Evolutionary conservation across 306 rosid species (phyloP), one percentile per base, ranked within the genome.

Genomic region (Nissolia schottii): DNA sequence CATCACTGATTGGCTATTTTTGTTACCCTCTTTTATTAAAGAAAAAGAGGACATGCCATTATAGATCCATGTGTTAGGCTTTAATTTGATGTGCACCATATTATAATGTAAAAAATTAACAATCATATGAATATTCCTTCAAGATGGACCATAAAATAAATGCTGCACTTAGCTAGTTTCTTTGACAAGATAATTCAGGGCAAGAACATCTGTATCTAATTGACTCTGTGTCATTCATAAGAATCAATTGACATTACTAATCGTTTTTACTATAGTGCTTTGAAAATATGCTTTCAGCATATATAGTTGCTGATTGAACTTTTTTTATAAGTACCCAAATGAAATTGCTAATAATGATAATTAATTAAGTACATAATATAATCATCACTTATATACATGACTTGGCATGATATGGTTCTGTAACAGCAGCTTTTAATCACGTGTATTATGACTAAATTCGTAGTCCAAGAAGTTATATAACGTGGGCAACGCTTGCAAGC

Each of bases 1-100:
- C 19, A 50, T 7, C 59, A 25, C 41, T 74, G 32, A 85, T 85
- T 81, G 87, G 89, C 19, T 38, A 19, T 48, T 75, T 79, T 56
- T 49, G 34, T 8, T 34, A 59, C 31, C 9, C 12, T 35, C 58
- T 77, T 79, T 88, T 63, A 43, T 74, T 77, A 76, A 77, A 77
- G 69, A 16, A 58, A 49, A 58, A 49, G 31, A 46, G 65, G 67
- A 70, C 81, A 85, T 85, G 57, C 80, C 81, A 70, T 77, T 73
- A 70, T 37, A 34, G 25, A 65, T 64, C 64, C 76, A 78, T 48
- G 77, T 80, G 75, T 72, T 63, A 10, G 0, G 13, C 74, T 73
- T 56, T 77, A 77, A 76, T 81, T 58, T 65, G 62, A 59, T 79
- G 54, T 35, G 4, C 56, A 19, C 29, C 74, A 64, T 64, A 51